A percentile compares a stretch with the other conserved stretches of the same genome.
These are phyloP conservation scores for Pseudisothecium myosuroides DNA, from an alignment of 225 moss, liverwort and hornwort species.

Conservation along the genomic window DNA sequence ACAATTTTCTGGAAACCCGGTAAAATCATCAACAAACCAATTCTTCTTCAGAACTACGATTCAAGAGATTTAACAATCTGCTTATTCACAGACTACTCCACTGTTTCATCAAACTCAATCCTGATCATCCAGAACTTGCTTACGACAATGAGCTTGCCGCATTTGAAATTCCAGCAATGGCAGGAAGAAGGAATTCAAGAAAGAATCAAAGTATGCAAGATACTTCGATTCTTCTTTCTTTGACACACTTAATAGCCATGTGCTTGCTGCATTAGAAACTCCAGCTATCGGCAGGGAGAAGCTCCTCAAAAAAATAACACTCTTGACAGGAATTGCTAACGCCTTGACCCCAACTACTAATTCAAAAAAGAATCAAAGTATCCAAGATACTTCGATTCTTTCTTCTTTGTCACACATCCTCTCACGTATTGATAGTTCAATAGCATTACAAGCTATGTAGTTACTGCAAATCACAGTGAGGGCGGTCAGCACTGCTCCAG, in stretches of 20 bases:
- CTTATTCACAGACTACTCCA: neutral
- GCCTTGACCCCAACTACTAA: neutral
- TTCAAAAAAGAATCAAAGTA: neutral
- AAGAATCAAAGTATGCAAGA: neutral
- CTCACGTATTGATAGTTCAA: neutral
- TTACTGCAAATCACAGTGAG: neutral
- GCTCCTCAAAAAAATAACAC: neutral
- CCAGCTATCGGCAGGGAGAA: neutral
- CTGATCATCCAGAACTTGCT: neutral
- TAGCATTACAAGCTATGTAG: neutral
- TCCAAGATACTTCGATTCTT: neutral
- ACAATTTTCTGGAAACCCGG: neutral
- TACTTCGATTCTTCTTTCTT: neutral
- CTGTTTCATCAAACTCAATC: neutral
- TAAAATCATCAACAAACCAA: neutral
- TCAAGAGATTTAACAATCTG: neutral
- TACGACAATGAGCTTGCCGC: neutral
- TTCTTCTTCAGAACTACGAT: neutral
- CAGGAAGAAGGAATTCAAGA: neutral
- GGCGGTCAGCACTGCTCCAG: neutral
- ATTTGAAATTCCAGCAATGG: neutral
- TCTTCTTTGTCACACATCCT: neutral
- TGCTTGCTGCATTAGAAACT: neutral
- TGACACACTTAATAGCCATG: neutral
- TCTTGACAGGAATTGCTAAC: neutral